phyloP scores from a whole-genome alignment of 768 basidiomycete genomes.

The Termitomyces sp. region DNA sequence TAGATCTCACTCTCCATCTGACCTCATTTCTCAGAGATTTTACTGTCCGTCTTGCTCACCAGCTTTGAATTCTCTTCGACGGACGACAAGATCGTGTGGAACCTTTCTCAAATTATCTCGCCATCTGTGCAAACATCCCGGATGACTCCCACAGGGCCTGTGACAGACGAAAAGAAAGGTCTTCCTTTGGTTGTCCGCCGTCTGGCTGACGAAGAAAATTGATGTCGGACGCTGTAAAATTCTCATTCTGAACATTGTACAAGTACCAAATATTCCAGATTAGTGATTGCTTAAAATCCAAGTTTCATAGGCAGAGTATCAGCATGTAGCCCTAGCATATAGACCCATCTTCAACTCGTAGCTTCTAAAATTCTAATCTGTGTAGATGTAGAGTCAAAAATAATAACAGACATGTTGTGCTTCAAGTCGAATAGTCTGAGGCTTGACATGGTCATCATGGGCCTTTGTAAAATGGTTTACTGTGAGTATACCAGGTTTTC shows the following conservation, averaged over 20 bases:
- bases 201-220: constrained; percentile 5
- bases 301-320: background rate
- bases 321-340: background rate
- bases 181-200: constrained; percentile 30
- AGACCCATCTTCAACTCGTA: background rate
- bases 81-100: constrained; percentile 40
- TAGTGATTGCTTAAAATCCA: background rate
- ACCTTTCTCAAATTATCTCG: constrained; percentile 45
- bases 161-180: constrained; percentile 32
- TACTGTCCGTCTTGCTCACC: constrained; percentile 34
- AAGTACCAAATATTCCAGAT: background rate
- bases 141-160: constrained; percentile 9
- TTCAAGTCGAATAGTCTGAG: too few species aligned
- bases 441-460: too few species aligned
- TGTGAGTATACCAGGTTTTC: too few species aligned
- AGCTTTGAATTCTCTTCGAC: constrained; percentile 34
- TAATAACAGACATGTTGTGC: too few species aligned
- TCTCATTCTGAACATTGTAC: too few species aligned
- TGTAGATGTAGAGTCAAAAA: background rate
- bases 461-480: too few species aligned
- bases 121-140: constrained; percentile 31
- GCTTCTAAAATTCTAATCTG: background rate
- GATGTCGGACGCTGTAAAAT: background rate
- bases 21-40: constrained; percentile 29
- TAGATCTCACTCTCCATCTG: background rate